A percentile compares a stretch with the other conserved stretches of the same genome.
phyloP scores from a whole-genome alignment of 148 eudicot genomes.

The Dysphania ambrosioides region DNA sequence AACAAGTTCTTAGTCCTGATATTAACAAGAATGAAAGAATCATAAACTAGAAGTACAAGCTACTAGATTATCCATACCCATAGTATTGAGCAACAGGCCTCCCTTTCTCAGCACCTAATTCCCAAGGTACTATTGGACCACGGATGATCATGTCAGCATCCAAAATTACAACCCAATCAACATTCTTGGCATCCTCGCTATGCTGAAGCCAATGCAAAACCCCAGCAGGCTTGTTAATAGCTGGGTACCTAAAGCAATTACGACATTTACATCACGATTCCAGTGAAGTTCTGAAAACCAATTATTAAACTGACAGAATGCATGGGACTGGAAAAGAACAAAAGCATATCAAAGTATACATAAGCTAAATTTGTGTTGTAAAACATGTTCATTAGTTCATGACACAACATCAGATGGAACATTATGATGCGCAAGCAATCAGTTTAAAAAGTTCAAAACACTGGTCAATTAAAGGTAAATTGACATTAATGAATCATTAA shows the following conservation, averaged over 20 bases:
- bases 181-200: conserved; percentile 78
- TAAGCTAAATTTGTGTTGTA: background rate
- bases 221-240: conserved; percentile 94
- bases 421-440: background rate
- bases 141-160: conserved; percentile 94
- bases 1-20: background rate
- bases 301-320: background rate
- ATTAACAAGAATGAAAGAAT: conserved; percentile 1
- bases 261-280: background rate
- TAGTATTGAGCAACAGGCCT: conserved; percentile 89
- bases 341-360: background rate
- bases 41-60: background rate
- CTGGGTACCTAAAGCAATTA: conserved; percentile 75
- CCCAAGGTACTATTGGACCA: conserved; percentile 94
- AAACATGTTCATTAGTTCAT: background rate
- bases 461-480: no score
- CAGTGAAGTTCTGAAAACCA: background rate
- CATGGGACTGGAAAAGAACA: background rate
- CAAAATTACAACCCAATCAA: conserved; percentile 91
- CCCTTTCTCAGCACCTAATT: conserved; percentile 92
- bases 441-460: background rate
- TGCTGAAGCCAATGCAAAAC: conserved; percentile 83
- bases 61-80: conserved; percentile 51
- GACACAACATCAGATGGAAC: no score
- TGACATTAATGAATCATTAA: no score